phyloP scores from a whole-genome alignment of 768 basidiomycete genomes.

The Steccherinum ochraceum region DNA sequence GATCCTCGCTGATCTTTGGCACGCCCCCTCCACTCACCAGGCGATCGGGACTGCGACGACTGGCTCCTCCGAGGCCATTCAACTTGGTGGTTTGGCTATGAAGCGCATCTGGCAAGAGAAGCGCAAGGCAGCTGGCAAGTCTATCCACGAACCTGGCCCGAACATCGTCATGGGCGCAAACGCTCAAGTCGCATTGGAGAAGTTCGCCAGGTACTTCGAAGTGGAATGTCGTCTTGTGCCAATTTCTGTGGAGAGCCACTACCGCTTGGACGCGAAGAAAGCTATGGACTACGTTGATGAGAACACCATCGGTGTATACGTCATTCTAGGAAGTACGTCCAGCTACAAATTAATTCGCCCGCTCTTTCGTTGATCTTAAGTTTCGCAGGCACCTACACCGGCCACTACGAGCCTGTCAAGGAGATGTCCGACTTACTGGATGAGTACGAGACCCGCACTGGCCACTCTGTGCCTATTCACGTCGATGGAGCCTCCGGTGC shows the following conservation, averaged over 20 bases:
- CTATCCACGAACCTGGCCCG: constrained; percentile 59
- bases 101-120: constrained; percentile 66
- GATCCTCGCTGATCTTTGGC: constrained; percentile 63
- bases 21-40: constrained; percentile 46
- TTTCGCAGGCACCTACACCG: constrained; percentile 38
- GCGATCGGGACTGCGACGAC: constrained; percentile 69
- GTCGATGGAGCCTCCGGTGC: constrained; percentile 59
- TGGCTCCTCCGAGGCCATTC: constrained; percentile 66
- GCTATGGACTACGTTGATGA: constrained; percentile 64
- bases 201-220: constrained; percentile 64
- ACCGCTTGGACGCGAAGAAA: constrained; percentile 67
- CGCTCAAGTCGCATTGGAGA: constrained; percentile 66
- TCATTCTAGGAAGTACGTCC: constrained; percentile 44
- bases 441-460: constrained; percentile 43
- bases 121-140: constrained; percentile 59
- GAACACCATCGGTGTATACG: constrained; percentile 67
- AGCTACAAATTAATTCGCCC: too few species aligned
- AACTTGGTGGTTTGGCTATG: constrained; percentile 67
- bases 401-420: constrained; percentile 73
- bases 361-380: not conserved
- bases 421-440: constrained; percentile 74
- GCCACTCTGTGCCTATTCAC: constrained; percentile 31
- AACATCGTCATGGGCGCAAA: constrained; percentile 64
- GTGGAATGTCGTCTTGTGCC: constrained; percentile 63
- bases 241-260: constrained; percentile 60